Evolutionary conservation across 768 basidiomycete genomes (phyloP).

Genomic region (Hygrophorus russula): DNA sequence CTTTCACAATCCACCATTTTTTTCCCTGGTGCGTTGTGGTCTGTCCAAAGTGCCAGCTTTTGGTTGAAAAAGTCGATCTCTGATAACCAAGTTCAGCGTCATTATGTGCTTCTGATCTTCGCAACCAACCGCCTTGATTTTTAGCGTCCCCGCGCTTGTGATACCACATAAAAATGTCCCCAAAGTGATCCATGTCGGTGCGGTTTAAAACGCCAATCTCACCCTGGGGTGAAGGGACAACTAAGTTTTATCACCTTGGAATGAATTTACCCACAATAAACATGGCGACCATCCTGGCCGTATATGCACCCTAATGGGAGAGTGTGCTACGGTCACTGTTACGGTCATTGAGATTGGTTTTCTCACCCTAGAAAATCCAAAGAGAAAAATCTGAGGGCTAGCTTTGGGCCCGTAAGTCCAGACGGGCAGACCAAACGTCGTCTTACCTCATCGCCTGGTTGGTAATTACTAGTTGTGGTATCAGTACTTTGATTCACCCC

Average conservation of each 20-base stretch:
- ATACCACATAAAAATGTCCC: constrained; percentile 46
- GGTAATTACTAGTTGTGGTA: constrained; percentile 42
- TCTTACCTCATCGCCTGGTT: constrained; percentile 58
- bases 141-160: constrained; percentile 49
- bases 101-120: not conserved
- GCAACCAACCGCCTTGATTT: constrained; percentile 29
- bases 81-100: constrained; percentile 9
- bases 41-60: constrained; percentile 43
- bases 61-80: constrained; percentile 27
- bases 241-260: not conserved
- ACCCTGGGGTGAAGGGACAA: constrained; percentile 28
- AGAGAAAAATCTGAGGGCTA: constrained; percentile 50
- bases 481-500: not conserved
- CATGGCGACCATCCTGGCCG: constrained; percentile 62
- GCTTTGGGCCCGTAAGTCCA: constrained; percentile 7
- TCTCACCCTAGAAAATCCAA: constrained; percentile 67
- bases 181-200: constrained; percentile 64
- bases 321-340: constrained; percentile 4
- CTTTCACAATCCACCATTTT: constrained; percentile 32
- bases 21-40: constrained; percentile 40
- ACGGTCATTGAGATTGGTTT: not conserved
- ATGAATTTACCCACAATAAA: constrained; percentile 39
- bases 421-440: not conserved
- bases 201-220: constrained; percentile 63
- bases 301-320: constrained; percentile 53